Percentiles rank a stretch among this genome's conserved stretches.
phyloP scores from a whole-genome alignment of 108 stramenopile genomes.

The Discostella pseudostelligera region DNA sequence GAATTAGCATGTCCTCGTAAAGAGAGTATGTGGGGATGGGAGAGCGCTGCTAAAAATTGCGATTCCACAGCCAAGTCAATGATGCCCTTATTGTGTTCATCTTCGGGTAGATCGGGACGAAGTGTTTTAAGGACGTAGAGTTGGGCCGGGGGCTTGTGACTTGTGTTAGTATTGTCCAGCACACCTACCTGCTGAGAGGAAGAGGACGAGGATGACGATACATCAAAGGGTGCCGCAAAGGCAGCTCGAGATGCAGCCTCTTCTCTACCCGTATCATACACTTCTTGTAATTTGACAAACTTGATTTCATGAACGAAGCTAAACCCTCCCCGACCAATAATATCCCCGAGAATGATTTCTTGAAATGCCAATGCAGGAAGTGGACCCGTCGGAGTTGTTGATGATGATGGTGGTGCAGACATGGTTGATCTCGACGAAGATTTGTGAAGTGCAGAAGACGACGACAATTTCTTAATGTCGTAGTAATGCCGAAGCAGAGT shows the following conservation, averaged over 20 bases:
- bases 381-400: background rate
- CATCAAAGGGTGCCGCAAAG: slow-evolving; percentile 61
- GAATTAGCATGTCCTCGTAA: slow-evolving; percentile 79
- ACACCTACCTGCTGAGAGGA: background rate
- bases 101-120: slow-evolving; percentile 75
- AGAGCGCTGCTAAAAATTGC: slow-evolving; percentile 60
- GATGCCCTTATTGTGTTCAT: slow-evolving; percentile 83
- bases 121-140: slow-evolving; percentile 77
- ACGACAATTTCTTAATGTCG: slow-evolving; percentile 19
- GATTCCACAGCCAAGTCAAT: slow-evolving; percentile 88
- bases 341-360: slow-evolving; percentile 66
- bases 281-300: slow-evolving; percentile 61
- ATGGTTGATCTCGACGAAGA: background rate
- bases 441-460: background rate
- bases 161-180: background rate
- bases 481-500: slow-evolving; percentile 32
- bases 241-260: slow-evolving; percentile 47
- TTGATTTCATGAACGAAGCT: slow-evolving; percentile 67
- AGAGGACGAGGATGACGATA: background rate
- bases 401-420: background rate
- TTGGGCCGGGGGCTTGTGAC: slow-evolving; percentile 6
- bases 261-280: slow-evolving; percentile 65
- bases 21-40: slow-evolving; percentile 77
- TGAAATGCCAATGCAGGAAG: slow-evolving; percentile 40
- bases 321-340: slow-evolving; percentile 79